phyloP scores from a whole-genome alignment of 176 grass and related monocot species.

The Guadua angustifolia region DNA sequence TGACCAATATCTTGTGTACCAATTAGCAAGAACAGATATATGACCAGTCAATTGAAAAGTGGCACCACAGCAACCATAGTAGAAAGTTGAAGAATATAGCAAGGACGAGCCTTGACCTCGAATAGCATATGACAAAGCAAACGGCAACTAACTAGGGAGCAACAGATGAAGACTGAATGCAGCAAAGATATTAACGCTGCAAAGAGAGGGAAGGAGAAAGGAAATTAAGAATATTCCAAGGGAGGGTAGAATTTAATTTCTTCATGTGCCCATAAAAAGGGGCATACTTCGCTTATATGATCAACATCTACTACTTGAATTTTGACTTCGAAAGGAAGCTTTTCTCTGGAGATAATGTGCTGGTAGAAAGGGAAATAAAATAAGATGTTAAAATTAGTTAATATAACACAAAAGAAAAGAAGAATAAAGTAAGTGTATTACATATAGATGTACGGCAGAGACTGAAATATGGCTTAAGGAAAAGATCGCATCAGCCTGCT shows the following conservation, averaged over 20 bases:
- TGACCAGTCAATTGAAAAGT: slow-evolving; percentile 12
- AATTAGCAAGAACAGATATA: slow-evolving; percentile 3
- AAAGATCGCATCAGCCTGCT: slow-evolving; percentile 58
- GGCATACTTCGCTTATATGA: slow-evolving; percentile 46
- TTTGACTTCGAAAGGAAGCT: slow-evolving; percentile 30
- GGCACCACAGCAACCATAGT: slow-evolving; percentile 20
- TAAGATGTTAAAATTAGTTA: background rate
- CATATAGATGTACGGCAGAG: slow-evolving; percentile 56
- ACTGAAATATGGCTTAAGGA: slow-evolving; percentile 55
- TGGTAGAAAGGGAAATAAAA: slow-evolving; percentile 16
- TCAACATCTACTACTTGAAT: slow-evolving; percentile 40
- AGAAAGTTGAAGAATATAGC: slow-evolving; percentile 34
- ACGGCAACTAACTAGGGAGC: slow-evolving; percentile 49
- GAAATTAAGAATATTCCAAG: slow-evolving; percentile 31
- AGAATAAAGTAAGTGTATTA: slow-evolving; percentile 33
- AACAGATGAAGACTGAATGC: slow-evolving; percentile 29
- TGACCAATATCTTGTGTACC: slow-evolving; percentile 36
- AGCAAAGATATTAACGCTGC: slow-evolving; percentile 62
- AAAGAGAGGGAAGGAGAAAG: slow-evolving; percentile 16
- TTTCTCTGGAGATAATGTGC: slow-evolving; percentile 53
- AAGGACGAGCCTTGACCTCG: slow-evolving; percentile 43
- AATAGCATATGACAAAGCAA: slow-evolving; percentile 46
- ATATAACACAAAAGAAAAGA: slow-evolving; percentile 36
- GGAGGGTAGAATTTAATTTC: slow-evolving; percentile 12
- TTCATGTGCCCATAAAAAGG: background rate